Base-by-base conservation (phyloP, 2,329 filamentous ascomycete species). In the Aspergillus neoniger region DNA sequence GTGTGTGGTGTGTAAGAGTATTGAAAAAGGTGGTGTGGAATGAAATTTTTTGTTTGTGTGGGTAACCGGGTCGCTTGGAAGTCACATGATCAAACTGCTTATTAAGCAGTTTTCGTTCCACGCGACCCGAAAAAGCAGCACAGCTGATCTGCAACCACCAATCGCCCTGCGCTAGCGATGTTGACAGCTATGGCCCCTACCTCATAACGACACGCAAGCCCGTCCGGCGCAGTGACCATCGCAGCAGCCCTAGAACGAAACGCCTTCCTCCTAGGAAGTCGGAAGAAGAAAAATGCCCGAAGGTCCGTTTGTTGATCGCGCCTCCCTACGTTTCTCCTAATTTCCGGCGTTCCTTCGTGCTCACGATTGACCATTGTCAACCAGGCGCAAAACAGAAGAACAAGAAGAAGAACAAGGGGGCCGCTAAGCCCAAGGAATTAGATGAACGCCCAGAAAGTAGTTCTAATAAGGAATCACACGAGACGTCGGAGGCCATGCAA, bases 391-490 rank as follows among this genome's bases (percentile, higher is more conserved):
- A 80, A 70, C 82, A 82, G 70, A 86, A 84, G 77, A 85, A 81
- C 71, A 84, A 80, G 74, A 85, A 82, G 72, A 84, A 83, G 77
- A 86, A 83, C 75, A 85, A 84, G 75, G 77, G 76, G 64, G 74
- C 74, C 60, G 75, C 72, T 58, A 84, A 82, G 69, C 68, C 69
- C 19, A 77, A 79, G 60, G 70, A 74, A 39, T 65, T 66, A 53
- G 36, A 55, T 58, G 23, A 50, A 30, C 25, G 15, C 38, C n/a
- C 28, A 23, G 39, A 32, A 17, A 21, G 3, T 17, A 15, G 7
- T 9, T 9, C 19, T 6, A 25, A 55, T 12, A 32, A 9, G 30
- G 25, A 30, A 14, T 6, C 25, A 19, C 21, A 32, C 10, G 28
- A 55, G 7, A 21, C 53, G 8, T 30, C 19, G 19, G 39, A 19